Percentiles rank a stretch among this genome's conserved stretches.
phyloP scores from a whole-genome alignment of 176 grass and related monocot genomes.

The Eragrostis curvula region DNA sequence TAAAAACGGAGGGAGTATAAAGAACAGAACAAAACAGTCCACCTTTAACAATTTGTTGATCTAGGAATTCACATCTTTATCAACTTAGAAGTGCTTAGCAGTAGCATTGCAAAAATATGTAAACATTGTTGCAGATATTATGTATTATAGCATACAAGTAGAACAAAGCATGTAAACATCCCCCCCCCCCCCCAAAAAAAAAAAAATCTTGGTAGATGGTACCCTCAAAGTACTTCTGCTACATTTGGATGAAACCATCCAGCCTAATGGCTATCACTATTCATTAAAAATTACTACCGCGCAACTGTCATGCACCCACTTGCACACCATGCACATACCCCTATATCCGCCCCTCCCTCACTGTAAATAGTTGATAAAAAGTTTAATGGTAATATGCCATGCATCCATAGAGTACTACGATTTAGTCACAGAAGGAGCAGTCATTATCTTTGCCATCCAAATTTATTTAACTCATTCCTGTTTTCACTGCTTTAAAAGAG shows the following conservation, averaged over 20 bases:
- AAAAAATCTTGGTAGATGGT: too few species aligned
- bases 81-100: not conserved
- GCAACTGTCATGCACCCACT: too few species aligned
- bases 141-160: not conserved
- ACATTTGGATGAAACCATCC: too few species aligned
- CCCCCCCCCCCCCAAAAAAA: too few species aligned
- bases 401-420: not conserved
- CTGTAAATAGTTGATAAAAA: not conserved
- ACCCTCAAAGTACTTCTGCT: too few species aligned
- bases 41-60: not conserved
- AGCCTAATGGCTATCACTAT: too few species aligned
- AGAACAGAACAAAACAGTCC: not conserved
- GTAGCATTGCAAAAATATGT: not conserved
- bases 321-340: not conserved
- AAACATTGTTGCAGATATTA: not conserved
- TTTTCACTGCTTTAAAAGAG: too few species aligned
- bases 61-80: not conserved
- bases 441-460: slow-evolving; percentile 4
- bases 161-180: too few species aligned
- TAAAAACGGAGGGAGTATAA: too few species aligned
- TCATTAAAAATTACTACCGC: too few species aligned
- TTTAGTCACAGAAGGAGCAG: not conserved
- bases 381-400: not conserved
- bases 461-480: not conserved
- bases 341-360: not conserved